phyloP scores from a whole-genome alignment of 306 rosid genomes.

The Gynostemma pentaphyllum region DNA sequence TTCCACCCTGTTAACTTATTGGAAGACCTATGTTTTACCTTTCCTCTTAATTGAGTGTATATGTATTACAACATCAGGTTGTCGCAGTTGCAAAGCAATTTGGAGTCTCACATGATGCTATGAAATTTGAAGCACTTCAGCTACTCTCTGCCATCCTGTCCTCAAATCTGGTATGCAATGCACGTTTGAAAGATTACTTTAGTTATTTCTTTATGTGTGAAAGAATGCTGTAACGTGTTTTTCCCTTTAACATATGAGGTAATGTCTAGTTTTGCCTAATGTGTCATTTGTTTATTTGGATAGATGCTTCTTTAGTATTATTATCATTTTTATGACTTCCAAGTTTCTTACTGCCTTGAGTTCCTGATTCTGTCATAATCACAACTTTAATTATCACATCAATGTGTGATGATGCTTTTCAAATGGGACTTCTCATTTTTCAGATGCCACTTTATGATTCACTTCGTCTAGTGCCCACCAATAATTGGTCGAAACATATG shows the following conservation, averaged over 20 bases:
- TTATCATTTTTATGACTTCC: neutral
- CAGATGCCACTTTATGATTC: constrained; percentile 46
- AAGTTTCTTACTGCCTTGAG: neutral
- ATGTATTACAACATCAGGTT: constrained; percentile 34
- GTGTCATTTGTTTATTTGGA: neutral
- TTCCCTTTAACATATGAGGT: neutral
- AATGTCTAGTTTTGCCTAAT: neutral
- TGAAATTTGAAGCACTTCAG: constrained; percentile 76
- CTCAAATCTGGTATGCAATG: constrained; percentile 45
- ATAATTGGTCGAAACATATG: constrained; percentile 43
- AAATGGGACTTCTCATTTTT: neutral
- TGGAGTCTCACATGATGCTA: constrained; percentile 58
- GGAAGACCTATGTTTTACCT: neutral
- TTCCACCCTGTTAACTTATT: constrained; percentile 12
- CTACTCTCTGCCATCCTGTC: constrained; percentile 51
- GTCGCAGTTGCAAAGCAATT: constrained; percentile 53
- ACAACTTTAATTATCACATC: neutral
- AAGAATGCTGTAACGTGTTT: neutral
- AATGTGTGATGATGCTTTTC: neutral
- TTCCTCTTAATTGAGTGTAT: neutral
- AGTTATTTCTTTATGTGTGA: neutral
- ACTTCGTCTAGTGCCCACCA: constrained; percentile 35
- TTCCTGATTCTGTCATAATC: neutral
- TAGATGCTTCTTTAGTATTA: neutral
- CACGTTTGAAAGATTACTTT: neutral